Base-by-base conservation (phyloP, 208 protist genomes). In the Leishmania martiniquensis region DNA sequence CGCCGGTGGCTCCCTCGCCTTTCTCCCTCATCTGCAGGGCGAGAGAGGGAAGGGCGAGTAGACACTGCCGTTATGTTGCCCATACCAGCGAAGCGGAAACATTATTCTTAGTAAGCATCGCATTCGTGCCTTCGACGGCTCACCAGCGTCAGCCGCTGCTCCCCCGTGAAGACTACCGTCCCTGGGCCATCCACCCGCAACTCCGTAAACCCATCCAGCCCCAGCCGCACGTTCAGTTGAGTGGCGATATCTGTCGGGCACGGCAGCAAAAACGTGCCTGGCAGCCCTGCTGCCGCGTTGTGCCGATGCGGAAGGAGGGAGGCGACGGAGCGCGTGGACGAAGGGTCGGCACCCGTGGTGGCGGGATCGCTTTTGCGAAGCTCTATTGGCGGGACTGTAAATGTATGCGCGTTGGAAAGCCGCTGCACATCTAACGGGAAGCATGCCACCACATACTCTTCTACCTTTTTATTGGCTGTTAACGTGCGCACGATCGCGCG, bases 121-220 rank as follows among this genome's bases (percentile, higher is more conserved):
- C 13, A 63, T 32, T 72, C 68, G 4, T 54, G 55, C 59, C 49
- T 60, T 39, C 51, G 47, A 37, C 51, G 59, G 29, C 74, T 63
- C 1, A 83, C 34, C 67, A 83, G 42, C 10, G 73, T 69, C 32
- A 83, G 86, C 77, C 84, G 84, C 76, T 95, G 90, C 77, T 94
- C 89, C 0, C 93, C 93, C 25, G 85, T 91, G 55, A 97, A 91
- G 1, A 86, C 89, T 42, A 95, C 89, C 52, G 81, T 78, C 44
- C 91, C 91, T 4, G 93, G 93, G 0, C 93, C 93, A 42, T 88
- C 82, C 73, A 96, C 91, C 29, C 83, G 81, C 51, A 97, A 82
- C 80, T 83, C 80, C 20, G 89, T 90, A 15, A 86, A 88, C 7
- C 89, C 93, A 54, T 97, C 93, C 73, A 95, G 84, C n/a, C 91